These are phyloP conservation scores for Nitzschia putrida DNA, from an alignment of 108 stramenopile species.

Conservation along the genomic window DNA sequence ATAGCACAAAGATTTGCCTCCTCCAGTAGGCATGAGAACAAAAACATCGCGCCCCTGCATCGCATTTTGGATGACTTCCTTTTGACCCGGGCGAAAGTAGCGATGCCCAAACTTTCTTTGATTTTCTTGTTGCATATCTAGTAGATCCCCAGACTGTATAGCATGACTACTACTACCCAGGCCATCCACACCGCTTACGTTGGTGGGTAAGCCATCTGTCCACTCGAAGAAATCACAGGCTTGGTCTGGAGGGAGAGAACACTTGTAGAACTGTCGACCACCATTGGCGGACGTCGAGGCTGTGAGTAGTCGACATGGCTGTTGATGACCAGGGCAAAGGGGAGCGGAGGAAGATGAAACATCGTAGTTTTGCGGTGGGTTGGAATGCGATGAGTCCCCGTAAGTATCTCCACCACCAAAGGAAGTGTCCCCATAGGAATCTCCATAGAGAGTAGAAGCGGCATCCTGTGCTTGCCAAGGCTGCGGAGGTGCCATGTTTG, in stretches of 20 bases:
- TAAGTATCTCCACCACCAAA: background rate
- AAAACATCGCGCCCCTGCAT: slow-evolving; percentile 92
- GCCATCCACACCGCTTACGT: slow-evolving; percentile 40
- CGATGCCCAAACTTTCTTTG: slow-evolving; percentile 84
- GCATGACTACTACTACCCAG: slow-evolving; percentile 13
- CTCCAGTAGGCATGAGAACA: slow-evolving; percentile 98
- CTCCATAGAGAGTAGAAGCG: background rate
- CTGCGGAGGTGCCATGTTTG: no score
- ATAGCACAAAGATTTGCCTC: slow-evolving; percentile 89
- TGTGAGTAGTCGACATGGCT: slow-evolving; percentile 67
- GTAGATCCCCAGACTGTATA: slow-evolving; percentile 18
- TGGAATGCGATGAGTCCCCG: slow-evolving; percentile 1
- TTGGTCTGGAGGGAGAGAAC: slow-evolving; percentile 66
- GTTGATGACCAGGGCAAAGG: slow-evolving; percentile 78
- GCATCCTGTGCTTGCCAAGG: no score
- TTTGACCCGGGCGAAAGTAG: slow-evolving; percentile 90
- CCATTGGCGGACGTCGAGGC: slow-evolving; percentile 60
- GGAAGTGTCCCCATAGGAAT: background rate
- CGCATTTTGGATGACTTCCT: slow-evolving; percentile 88
- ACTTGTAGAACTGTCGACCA: slow-evolving; percentile 87
- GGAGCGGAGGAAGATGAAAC: slow-evolving; percentile 35
- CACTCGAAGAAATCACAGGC: slow-evolving; percentile 87
- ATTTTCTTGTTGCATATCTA: slow-evolving; percentile 69
- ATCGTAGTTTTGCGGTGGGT: background rate
- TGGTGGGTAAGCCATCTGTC: slow-evolving; percentile 65